Base-by-base conservation (phyloP, 257 asterid species). In the Penstemon barbatus region DNA sequence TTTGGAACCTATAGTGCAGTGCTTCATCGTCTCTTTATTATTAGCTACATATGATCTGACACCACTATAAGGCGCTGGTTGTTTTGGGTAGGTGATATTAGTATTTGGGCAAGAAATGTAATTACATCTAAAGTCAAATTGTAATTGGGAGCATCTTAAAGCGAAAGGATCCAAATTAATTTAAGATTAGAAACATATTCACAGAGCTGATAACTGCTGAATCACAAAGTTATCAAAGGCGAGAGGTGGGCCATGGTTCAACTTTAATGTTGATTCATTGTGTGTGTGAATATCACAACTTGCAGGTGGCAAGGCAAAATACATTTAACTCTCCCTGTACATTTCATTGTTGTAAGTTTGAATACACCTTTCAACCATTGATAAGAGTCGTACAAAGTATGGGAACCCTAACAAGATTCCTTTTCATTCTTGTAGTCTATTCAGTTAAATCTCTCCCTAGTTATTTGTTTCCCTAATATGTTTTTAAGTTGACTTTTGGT, bases 341-440 rank as follows among this genome's bases (percentile, higher is more conserved):
- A 25, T 12, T 5, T 10, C 50, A 13, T 13, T 65, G 37, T 48
- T 68, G 57, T 33, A 65, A 67, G 63, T 67, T 53, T 53, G 4
- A 55, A 43, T 46, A 42, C 6, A 11, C 7, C 18, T 36, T 40
- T 37, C 0, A 65, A 37, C 1, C 19, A 4, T 18, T 65, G 62
- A 25, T 1, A 25, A 25, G 62, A 5, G 18, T 33, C 8, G n/a
- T 57, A 4, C 4, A 63, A 11, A 33, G 3, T 3, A 13, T 54
- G 39, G 61, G 48, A 52, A 61, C 60, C 50, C 41, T 59, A 36
- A 71, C 45, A 10, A 48, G 18, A 8, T 37, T 18, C 61, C 6
- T 49, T 7, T 18, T 42, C 37, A 38, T 61, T 48, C 73, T 18
- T 69, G 51, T 15, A 15, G 18, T 18, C 57, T 43, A 19, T 46